Evolutionary conservation across 2,329 filamentous ascomycete genomes (phyloP).

Genomic region (Nothopassalora personata): DNA sequence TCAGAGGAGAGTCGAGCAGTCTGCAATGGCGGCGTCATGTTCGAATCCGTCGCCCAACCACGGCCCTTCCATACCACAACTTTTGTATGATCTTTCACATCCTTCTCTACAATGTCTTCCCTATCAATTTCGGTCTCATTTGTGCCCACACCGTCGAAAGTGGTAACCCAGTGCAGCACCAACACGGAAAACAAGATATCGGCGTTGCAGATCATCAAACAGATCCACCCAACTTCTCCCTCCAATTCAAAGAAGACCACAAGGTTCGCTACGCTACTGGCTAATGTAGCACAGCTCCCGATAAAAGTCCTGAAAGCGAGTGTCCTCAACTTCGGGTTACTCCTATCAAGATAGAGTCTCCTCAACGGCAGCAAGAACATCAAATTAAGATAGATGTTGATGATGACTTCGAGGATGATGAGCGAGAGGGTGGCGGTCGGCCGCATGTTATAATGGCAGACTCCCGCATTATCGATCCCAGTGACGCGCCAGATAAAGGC

Average conservation of each 20-base stretch:
- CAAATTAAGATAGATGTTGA: constrained; percentile 14
- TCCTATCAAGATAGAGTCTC: background rate
- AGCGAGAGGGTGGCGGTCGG: constrained; percentile 10
- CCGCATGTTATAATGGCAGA: constrained; percentile 12
- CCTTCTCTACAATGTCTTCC: background rate
- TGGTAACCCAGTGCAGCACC: constrained; percentile 15
- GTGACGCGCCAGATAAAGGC: constrained; percentile 15
- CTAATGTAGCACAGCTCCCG: constrained; percentile 13
- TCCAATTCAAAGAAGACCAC: constrained; percentile 10
- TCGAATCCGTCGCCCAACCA: too few species aligned
- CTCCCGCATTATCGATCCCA: constrained; percentile 8
- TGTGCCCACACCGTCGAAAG: constrained; percentile 8
- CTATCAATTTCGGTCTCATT: too few species aligned
- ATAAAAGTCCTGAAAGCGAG: constrained; percentile 12
- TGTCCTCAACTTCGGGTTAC: constrained; percentile 3
- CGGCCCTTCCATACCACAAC: background rate
- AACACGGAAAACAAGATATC: constrained; percentile 14
- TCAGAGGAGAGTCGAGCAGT: too few species aligned
- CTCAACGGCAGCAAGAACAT: constrained; percentile 15
- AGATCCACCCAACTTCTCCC: constrained; percentile 14
- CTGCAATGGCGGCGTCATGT: too few species aligned
- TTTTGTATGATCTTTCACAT: background rate
- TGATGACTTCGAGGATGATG: constrained; percentile 12
- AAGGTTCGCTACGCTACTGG: constrained; percentile 13
- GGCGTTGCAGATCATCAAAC: constrained; percentile 13